Percentiles rank a stretch among this genome's conserved stretches.
Evolutionary conservation across 768 basidiomycete species (phyloP).

Genomic region (Trametes punicea): DNA sequence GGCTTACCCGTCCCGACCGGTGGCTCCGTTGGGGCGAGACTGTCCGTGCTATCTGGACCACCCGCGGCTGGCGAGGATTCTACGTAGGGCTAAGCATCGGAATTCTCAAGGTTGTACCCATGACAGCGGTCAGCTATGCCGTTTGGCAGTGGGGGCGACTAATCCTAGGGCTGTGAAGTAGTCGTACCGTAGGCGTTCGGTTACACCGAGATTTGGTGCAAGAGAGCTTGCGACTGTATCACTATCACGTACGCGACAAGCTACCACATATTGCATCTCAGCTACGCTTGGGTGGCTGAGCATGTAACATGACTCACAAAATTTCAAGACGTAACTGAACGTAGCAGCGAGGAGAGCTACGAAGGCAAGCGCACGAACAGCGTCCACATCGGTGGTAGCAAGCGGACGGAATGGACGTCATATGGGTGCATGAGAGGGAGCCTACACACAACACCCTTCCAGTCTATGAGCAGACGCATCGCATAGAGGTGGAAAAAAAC

Average conservation of each 20-base stretch:
- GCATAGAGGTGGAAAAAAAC: too few species aligned
- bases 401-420: too few species aligned
- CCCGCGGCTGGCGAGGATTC: constrained; percentile 82
- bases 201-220: neutral
- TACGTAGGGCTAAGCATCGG: constrained; percentile 90
- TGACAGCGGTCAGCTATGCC: constrained; percentile 90
- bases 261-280: constrained; percentile 1
- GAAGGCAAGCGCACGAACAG: too few species aligned
- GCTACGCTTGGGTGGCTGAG: too few species aligned
- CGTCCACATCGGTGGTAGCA: too few species aligned
- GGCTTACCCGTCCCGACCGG: constrained; percentile 69
- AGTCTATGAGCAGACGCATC: too few species aligned
- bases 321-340: too few species aligned
- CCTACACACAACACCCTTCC: too few species aligned
- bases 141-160: constrained; percentile 86
- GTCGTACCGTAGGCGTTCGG: neutral
- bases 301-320: too few species aligned
- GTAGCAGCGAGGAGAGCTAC: too few species aligned
- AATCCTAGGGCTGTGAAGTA: constrained; percentile 33
- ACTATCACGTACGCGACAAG: neutral
- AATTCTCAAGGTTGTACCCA: constrained; percentile 91
- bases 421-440: too few species aligned
- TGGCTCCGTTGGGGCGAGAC: constrained; percentile 84
- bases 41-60: constrained; percentile 56
- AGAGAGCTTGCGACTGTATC: constrained; percentile 3